These are phyloP conservation scores for Suillus hirtellus DNA, from an alignment of 768 basidiomycete species.

Conservation along the genomic window DNA sequence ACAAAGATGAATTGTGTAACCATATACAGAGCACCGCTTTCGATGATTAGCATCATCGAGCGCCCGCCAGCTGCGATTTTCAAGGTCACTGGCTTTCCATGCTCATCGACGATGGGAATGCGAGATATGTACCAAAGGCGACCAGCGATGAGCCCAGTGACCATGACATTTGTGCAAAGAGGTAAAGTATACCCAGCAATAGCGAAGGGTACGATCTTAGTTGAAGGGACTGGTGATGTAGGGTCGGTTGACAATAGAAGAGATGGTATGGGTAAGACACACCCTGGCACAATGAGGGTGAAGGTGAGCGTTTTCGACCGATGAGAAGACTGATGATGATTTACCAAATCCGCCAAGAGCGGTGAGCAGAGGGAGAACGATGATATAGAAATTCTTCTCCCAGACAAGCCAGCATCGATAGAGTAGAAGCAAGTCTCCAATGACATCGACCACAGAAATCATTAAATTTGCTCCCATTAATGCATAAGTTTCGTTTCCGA, in stretches of 20 bases:
- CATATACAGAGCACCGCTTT: constrained; percentile 34
- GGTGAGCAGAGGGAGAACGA: constrained; percentile 29
- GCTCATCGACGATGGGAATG: constrained; percentile 1
- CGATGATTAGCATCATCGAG: constrained; percentile 29
- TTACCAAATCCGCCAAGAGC: constrained; percentile 29
- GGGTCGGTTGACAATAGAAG: constrained; percentile 1
- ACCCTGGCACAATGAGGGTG: background rate
- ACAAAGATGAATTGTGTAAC: constrained; percentile 32
- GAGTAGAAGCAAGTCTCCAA: constrained; percentile 26
- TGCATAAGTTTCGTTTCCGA: constrained; percentile 21
- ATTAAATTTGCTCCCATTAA: constrained; percentile 27
- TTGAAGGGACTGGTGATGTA: constrained; percentile 19
- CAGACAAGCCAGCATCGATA: constrained; percentile 38
- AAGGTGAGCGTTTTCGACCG: background rate
- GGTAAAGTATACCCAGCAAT: constrained; percentile 33
- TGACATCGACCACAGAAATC: constrained; percentile 26
- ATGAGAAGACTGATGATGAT: constrained; percentile 4
- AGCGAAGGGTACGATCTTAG: constrained; percentile 29
- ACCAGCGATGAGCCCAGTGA: constrained; percentile 34
- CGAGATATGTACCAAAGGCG: constrained; percentile 31
- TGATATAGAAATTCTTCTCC: constrained; percentile 27
- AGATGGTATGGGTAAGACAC: constrained; percentile 1
- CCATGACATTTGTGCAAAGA: constrained; percentile 35
- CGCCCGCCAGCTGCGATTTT: constrained; percentile 10
- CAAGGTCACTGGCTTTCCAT: constrained; percentile 6